These are phyloP conservation scores for Cercis canadensis DNA, from an alignment of 306 rosid species.

Conservation along the genomic window DNA sequence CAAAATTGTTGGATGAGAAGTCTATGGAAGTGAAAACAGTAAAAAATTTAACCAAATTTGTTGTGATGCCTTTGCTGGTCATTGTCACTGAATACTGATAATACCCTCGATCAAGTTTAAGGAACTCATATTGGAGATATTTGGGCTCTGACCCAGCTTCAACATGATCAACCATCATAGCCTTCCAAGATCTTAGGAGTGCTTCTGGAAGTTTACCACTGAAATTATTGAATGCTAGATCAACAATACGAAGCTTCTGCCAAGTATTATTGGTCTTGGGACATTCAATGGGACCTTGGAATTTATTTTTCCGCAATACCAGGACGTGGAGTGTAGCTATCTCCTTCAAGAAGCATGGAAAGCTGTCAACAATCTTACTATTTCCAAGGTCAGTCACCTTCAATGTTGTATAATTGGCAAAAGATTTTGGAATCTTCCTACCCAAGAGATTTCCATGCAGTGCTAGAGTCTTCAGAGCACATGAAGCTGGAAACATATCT, in stretches of 20 bases:
- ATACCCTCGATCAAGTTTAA: too few relatives aligned
- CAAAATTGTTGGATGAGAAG: too few relatives aligned
- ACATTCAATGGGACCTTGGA: slow-evolving; percentile 45
- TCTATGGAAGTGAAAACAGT: too few relatives aligned
- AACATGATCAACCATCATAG: slow-evolving; percentile 1
- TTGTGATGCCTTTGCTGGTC: too few relatives aligned
- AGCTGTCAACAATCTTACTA: slow-evolving; percentile 15
- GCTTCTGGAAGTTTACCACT: neutral
- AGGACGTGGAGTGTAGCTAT: slow-evolving; percentile 51
- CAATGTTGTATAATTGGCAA: slow-evolving; percentile 32
- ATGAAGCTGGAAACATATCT: slow-evolving; percentile 26
- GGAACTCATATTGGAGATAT: too few relatives aligned
- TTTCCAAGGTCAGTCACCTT: slow-evolving; percentile 50
- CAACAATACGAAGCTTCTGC: slow-evolving; percentile 24
- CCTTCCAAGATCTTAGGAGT: slow-evolving; percentile 1
- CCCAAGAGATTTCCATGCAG: slow-evolving; percentile 35
- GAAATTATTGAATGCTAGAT: slow-evolving; percentile 36
- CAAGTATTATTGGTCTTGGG: too few relatives aligned
- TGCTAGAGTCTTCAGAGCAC: slow-evolving; percentile 47
- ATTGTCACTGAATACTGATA: too few relatives aligned
- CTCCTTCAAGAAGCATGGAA: slow-evolving; percentile 51
- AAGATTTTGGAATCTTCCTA: slow-evolving; percentile 56
- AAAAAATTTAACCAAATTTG: too few relatives aligned
- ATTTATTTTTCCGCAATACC: slow-evolving; percentile 47
- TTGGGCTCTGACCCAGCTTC: neutral